Evolutionary conservation across 768 basidiomycete species (phyloP).

Genomic region (Lyophyllum shimeji): DNA sequence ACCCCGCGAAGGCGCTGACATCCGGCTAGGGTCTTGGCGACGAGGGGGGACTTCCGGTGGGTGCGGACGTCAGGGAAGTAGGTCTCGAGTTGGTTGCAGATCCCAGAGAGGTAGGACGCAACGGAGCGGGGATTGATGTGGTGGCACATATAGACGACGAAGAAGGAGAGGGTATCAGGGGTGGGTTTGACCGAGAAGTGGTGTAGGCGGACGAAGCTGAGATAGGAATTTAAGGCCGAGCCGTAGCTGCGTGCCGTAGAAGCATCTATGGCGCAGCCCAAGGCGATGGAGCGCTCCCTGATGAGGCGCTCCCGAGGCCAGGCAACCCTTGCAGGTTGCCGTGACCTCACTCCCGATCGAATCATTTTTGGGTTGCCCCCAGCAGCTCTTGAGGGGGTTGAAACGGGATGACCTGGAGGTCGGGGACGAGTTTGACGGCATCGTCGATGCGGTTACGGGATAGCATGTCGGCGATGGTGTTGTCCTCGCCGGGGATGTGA

Average conservation of each 20-base stretch:
- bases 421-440: neutral
- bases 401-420: slow-evolving; percentile 9
- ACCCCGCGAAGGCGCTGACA: neutral
- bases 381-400: slow-evolving; percentile 12
- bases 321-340: slow-evolving; percentile 27
- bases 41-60: slow-evolving; percentile 17
- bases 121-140: slow-evolving; percentile 37
- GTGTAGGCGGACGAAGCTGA: slow-evolving; percentile 31
- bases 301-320: slow-evolving; percentile 25
- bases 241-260: slow-evolving; percentile 24
- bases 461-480: neutral
- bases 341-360: neutral
- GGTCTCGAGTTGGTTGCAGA: slow-evolving; percentile 30
- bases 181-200: slow-evolving; percentile 35
- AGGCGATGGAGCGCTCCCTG: slow-evolving; percentile 28
- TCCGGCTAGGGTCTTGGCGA: slow-evolving; percentile 24
- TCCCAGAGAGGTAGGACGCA: slow-evolving; percentile 36
- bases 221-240: slow-evolving; percentile 35
- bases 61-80: slow-evolving; percentile 28
- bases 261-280: slow-evolving; percentile 27
- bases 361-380: slow-evolving; percentile 25
- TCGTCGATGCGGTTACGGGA: neutral
- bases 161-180: slow-evolving; percentile 35
- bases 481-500: neutral
- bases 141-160: slow-evolving; percentile 30